phyloP scores from a whole-genome alignment of 2,329 filamentous ascomycete species.

The Coniosporium tulheliwenetii region DNA sequence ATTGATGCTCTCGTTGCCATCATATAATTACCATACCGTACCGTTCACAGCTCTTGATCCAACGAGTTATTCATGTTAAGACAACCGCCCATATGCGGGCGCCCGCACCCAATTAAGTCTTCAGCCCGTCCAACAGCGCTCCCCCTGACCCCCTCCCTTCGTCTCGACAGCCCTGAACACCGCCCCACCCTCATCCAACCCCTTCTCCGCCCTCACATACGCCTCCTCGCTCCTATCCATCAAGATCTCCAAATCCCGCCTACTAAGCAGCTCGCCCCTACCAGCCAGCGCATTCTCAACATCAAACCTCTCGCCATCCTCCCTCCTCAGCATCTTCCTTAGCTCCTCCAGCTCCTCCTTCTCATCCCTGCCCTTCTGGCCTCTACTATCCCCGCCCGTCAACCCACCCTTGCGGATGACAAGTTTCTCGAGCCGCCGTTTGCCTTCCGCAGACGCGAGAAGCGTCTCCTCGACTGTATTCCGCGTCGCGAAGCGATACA shows the following conservation, averaged over 20 bases:
- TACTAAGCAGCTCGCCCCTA: slow-evolving; percentile 48
- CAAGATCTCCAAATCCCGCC: slow-evolving; percentile 61
- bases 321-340: slow-evolving; percentile 30
- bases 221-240: slow-evolving; percentile 59
- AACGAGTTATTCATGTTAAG: too few relatives aligned
- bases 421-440: slow-evolving; percentile 80
- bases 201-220: slow-evolving; percentile 60
- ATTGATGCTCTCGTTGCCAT: too few relatives aligned
- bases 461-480: slow-evolving; percentile 84
- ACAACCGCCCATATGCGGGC: too few relatives aligned
- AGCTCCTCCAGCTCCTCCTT: slow-evolving; percentile 32
- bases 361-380: slow-evolving; percentile 13
- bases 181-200: slow-evolving; percentile 49
- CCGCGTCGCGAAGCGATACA: slow-evolving; percentile 86
- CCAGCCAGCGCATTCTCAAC: slow-evolving; percentile 20
- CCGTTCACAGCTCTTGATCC: too few relatives aligned
- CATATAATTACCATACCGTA: too few relatives aligned
- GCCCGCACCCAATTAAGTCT: neutral
- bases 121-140: slow-evolving; percentile 32
- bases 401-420: slow-evolving; percentile 92
- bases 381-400: slow-evolving; percentile 30
- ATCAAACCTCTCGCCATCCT: slow-evolving; percentile 55
- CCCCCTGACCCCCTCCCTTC: slow-evolving; percentile 31
- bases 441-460: slow-evolving; percentile 76
- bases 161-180: slow-evolving; percentile 50